phyloP scores from a whole-genome alignment of 257 asterid species.

The Solanum chmielewskii region DNA sequence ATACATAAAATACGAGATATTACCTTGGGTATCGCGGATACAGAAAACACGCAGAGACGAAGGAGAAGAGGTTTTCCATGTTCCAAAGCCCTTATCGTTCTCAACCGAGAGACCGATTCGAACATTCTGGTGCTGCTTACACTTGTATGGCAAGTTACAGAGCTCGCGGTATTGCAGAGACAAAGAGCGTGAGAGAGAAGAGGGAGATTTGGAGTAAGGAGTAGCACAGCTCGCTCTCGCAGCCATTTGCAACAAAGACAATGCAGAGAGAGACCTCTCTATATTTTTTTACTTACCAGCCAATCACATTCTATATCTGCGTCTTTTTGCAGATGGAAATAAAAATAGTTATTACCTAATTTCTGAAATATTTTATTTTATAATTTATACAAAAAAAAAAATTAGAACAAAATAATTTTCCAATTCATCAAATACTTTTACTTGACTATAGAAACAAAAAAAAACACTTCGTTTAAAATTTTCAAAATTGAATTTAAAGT shows the following conservation, averaged over 20 bases:
- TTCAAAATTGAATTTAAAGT: background rate
- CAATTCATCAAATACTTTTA: background rate
- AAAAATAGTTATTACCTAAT: background rate
- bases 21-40: slow-evolving; percentile 38
- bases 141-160: slow-evolving; percentile 10
- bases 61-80: slow-evolving; percentile 18
- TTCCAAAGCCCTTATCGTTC: slow-evolving; percentile 13
- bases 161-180: background rate
- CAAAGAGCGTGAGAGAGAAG: slow-evolving; percentile 13
- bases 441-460: background rate
- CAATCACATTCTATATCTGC: background rate
- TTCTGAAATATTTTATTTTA: background rate
- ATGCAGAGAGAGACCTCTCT: background rate
- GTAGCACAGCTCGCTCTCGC: slow-evolving; percentile 2
- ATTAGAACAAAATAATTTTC: background rate
- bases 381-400: background rate
- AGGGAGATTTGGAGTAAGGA: slow-evolving; percentile 12
- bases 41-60: slow-evolving; percentile 23
- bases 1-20: background rate
- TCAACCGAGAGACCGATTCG: slow-evolving; percentile 21
- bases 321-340: background rate
- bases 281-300: background rate
- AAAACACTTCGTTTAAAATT: background rate
- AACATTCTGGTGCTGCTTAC: slow-evolving; percentile 15
- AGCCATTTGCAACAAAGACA: slow-evolving; percentile 24